phyloP scores from a whole-genome alignment of 306 rosid species.

The Oemleria cerasiformis region DNA sequence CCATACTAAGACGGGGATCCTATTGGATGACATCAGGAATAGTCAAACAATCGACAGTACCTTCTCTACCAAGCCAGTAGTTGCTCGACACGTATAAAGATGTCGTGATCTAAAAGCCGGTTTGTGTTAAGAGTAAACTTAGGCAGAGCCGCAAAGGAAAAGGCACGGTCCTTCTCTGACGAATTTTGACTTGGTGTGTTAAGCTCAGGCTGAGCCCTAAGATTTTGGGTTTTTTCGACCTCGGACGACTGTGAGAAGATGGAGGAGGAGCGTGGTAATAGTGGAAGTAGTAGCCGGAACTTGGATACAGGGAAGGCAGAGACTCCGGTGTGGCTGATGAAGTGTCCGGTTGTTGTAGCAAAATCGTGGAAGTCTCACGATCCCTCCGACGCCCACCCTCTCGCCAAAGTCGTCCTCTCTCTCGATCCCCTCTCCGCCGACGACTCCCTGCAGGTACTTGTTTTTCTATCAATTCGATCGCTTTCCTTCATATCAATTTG shows the following conservation, averaged over 20 bases:
- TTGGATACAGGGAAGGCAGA: conserved; percentile 78
- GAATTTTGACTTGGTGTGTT: conserved; percentile 1
- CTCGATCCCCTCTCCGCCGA: conserved; percentile 88
- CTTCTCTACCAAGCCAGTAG: background rate
- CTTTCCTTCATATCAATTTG: background rate
- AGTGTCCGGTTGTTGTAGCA: conserved; percentile 81
- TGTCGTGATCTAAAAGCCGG: background rate
- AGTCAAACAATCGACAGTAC: background rate
- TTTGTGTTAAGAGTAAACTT: background rate
- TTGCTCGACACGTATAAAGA: background rate
- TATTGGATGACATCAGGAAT: background rate
- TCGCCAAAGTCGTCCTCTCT: conserved; percentile 89
- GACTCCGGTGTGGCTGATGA: conserved; percentile 96
- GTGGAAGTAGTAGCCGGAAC: conserved; percentile 45
- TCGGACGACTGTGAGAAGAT: background rate
- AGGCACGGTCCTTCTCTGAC: background rate
- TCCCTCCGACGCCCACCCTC: conserved; percentile 66
- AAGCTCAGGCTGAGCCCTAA: background rate
- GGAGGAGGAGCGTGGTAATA: conserved; percentile 55
- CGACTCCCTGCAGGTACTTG: conserved; percentile 66
- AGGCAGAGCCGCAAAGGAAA: background rate
- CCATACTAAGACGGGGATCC: background rate
- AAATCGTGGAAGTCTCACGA: conserved; percentile 87
- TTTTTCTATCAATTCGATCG: conserved; percentile 5
- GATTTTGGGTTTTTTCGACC: background rate